These are phyloP conservation scores for Gaultheria prostrata DNA, from an alignment of 148 eudicot species.

Conservation along the genomic window DNA sequence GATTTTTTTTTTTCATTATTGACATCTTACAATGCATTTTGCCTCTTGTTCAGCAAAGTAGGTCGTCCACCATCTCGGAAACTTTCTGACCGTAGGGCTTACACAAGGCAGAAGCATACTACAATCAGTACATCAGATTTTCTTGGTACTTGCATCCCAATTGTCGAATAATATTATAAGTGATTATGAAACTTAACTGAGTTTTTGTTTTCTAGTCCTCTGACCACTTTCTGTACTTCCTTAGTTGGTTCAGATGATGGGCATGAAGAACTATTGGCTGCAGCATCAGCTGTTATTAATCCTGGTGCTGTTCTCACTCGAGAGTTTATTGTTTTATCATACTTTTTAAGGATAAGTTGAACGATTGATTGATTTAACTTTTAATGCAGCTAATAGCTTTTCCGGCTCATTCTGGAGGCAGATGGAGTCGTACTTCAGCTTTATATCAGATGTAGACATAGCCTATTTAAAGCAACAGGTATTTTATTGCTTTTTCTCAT, in stretches of 20 bases:
- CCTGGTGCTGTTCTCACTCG: slow-evolving; percentile 34
- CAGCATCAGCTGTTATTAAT: slow-evolving; percentile 50
- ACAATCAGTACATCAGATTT: slow-evolving; percentile 50
- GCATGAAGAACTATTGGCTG: slow-evolving; percentile 64
- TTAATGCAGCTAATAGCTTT: slow-evolving; percentile 45
- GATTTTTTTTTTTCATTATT: neutral
- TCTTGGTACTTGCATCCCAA: slow-evolving; percentile 38
- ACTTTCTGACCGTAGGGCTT: slow-evolving; percentile 62
- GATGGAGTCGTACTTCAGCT: slow-evolving; percentile 58
- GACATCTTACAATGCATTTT: slow-evolving; percentile 2
- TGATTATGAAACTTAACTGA: neutral
- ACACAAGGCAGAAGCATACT: slow-evolving; percentile 50
- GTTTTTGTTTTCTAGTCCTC: slow-evolving; percentile 14
- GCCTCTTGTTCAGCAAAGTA: slow-evolving; percentile 42
- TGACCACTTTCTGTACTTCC: slow-evolving; percentile 17
- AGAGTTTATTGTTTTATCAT: neutral
- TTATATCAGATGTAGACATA: slow-evolving; percentile 50
- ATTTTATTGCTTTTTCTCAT: slow-evolving; percentile 14
- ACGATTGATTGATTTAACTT: slow-evolving; percentile 5
- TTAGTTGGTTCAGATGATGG: slow-evolving; percentile 58
- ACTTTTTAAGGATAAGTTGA: neutral
- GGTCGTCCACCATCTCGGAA: slow-evolving; percentile 60
- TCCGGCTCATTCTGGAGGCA: slow-evolving; percentile 63
- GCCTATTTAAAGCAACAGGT: slow-evolving; percentile 60
- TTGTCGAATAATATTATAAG: neutral